Evolutionary conservation across 805 yeast genomes (phyloP).

Genomic region (Starmerella stigmatis): DNA sequence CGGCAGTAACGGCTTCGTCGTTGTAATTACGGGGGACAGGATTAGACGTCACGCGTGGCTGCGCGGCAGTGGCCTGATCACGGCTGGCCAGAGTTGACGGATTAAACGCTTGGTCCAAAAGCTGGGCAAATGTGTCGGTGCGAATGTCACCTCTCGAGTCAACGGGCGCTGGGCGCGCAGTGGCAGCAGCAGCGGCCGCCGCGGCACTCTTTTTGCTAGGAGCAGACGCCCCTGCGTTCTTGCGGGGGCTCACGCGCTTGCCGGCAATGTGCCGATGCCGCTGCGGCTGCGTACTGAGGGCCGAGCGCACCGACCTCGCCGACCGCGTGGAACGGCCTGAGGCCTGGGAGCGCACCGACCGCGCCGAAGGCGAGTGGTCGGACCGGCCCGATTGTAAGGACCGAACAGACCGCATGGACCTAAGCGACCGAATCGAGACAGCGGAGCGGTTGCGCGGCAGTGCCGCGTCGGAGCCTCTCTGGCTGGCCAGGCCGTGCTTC

Average conservation of each 20-base stretch:
- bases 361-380: conserved; percentile 12
- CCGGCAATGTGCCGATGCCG: not conserved
- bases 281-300: conserved; percentile 9
- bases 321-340: conserved; percentile 15
- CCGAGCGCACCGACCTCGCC: conserved; percentile 12
- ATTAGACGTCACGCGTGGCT: not conserved
- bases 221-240: no score
- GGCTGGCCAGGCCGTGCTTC: conserved; percentile 38
- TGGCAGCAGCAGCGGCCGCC: not conserved
- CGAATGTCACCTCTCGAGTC: not conserved
- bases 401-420: conserved; percentile 10
- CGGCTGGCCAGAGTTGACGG: not conserved
- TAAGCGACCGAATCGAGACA: conserved; percentile 16
- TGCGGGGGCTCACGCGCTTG: conserved; percentile 5
- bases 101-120: conserved; percentile 29
- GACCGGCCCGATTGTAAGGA: conserved; percentile 23
- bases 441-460: conserved; percentile 17
- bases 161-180: not conserved
- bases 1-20: not conserved
- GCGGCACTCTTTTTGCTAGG: no score
- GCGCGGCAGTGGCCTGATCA: not conserved
- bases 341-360: conserved; percentile 16
- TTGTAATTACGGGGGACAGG: not conserved
- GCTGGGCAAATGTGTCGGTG: conserved; percentile 27
- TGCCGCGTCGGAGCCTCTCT: not conserved